Conservation (phyloP, 1,284 basidiomycete species). For the Ceratobasidium theobromae region DNA sequence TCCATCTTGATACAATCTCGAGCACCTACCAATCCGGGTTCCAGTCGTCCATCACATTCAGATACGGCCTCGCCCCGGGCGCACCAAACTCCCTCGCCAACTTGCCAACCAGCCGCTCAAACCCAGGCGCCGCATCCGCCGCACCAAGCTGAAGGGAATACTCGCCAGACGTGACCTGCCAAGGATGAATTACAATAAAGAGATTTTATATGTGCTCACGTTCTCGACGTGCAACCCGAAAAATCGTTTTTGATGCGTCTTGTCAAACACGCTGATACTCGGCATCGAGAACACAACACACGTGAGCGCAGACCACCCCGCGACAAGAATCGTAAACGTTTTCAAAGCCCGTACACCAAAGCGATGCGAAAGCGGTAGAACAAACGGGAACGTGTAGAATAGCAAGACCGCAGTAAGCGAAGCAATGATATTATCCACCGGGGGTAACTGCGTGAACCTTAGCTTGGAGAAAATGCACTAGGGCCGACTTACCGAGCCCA, state of each 20-base stretch:
- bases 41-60: conserved; percentile 51
- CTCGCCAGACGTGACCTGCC: conserved; percentile 68
- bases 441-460: conserved; percentile 52
- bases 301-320: conserved; percentile 53
- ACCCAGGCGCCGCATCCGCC: conserved; percentile 81
- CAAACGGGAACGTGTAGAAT: conserved; percentile 63
- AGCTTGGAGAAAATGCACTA: not conserved
- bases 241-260: conserved; percentile 83
- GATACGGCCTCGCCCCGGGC: conserved; percentile 45
- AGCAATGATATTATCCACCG: conserved; percentile 88
- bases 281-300: conserved; percentile 63
- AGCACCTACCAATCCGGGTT: conserved; percentile 38
- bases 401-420: conserved; percentile 66
- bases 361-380: conserved; percentile 74
- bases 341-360: conserved; percentile 57
- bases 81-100: conserved; percentile 64
- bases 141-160: conserved; percentile 81
- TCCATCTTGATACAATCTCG: too few relatives aligned
- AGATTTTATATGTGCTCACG: conserved; percentile 49
- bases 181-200: conserved; percentile 4
- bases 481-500: conserved; percentile 51
- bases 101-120: conserved; percentile 60
- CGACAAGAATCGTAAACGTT: conserved; percentile 48
- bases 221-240: conserved; percentile 89
- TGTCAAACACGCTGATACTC: conserved; percentile 70